Base-by-base conservation (phyloP, 2,329 filamentous ascomycete species). In the Dactylellina haptotyla region DNA sequence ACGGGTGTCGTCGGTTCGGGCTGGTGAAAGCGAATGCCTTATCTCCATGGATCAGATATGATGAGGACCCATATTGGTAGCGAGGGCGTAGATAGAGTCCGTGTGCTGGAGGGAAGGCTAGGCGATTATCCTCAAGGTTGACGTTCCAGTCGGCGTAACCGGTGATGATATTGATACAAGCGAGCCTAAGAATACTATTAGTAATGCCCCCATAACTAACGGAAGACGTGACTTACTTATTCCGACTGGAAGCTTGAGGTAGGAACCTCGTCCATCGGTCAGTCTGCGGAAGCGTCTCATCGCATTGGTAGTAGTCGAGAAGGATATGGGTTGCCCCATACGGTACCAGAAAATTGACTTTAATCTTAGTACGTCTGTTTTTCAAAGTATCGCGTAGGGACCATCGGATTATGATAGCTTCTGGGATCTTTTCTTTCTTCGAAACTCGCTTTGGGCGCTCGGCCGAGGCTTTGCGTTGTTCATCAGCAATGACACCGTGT, bases 111-210 rank as follows among this genome's bases (percentile, higher is more conserved):
- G 63, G 61, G 25, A 74, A 67, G 25, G 62, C 56, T 2, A 67
- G 50, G 41, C 46, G 62, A 20, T 32, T 46, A 32, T 63, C 48
- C 8, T 73, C 59, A 48, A 74, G 39, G 16, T 30, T 56, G 23
- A 63, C 45, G 25, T 66, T 74, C 70, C 70, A 74, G 14, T 74
- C 63, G 1, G 70, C 70, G 12, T 74, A 67, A 4, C 70, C 70
- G 9, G 70, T 66, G 32, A 74, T 57, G 23, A 74, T 56, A 18
- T 74, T 67, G 46, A 74, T 62, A 25, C 70, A 67, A 0, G 70
- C 70, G 10, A 74, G 51, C 48, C 70, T 74, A 5, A 10, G 16
- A 3, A n/a, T 3, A 4, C 39, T 20, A 20, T 18, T 20, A 1
- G 2, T 20, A 4, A 32, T 12, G 28, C 25, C 4, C 12, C 23